These are phyloP conservation scores for Globisporangium apiculatum DNA, from an alignment of 352 stramenopile species.

Conservation along the genomic window DNA sequence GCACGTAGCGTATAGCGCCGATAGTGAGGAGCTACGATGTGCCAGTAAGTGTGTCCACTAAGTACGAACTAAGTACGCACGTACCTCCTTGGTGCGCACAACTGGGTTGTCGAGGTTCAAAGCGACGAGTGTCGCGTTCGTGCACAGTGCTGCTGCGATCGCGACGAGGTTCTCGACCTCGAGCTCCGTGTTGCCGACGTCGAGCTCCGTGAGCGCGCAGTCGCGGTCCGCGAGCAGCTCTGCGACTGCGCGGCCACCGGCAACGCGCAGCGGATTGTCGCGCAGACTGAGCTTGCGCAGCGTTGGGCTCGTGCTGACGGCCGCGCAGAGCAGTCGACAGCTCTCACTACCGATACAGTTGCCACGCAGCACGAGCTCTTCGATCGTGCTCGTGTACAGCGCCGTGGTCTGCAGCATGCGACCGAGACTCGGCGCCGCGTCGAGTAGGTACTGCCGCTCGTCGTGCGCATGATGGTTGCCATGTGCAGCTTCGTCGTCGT, in stretches of 20 bases:
- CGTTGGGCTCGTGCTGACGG: constrained; percentile 33
- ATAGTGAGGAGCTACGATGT: no score
- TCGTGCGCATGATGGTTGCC: constrained; percentile 16
- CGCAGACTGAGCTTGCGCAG: constrained; percentile 39
- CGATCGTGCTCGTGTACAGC: constrained; percentile 43
- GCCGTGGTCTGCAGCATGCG: constrained; percentile 38
- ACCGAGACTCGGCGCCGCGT: constrained; percentile 34
- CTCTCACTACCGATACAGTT: constrained; percentile 58
- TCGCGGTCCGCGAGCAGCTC: constrained; percentile 25
- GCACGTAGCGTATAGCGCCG: background rate
- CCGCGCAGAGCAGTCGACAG: constrained; percentile 42
- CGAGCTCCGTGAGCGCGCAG: constrained; percentile 36
- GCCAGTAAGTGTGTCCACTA: background rate
- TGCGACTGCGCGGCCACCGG: constrained; percentile 45
- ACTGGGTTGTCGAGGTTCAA: constrained; percentile 65
- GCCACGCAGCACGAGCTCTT: constrained; percentile 45
- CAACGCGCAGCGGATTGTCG: constrained; percentile 41
- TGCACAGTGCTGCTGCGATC: constrained; percentile 43
- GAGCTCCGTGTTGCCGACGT: constrained; percentile 49
- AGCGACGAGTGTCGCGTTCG: constrained; percentile 26
- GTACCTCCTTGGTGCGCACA: constrained; percentile 35
- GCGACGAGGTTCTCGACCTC: constrained; percentile 59
- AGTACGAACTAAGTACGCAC: no score
- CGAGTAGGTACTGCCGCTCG: constrained; percentile 38
- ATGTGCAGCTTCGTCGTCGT: constrained; percentile 13